Base-by-base conservation (phyloP, 164 flowering plant species). In the Vitis labrusca region DNA sequence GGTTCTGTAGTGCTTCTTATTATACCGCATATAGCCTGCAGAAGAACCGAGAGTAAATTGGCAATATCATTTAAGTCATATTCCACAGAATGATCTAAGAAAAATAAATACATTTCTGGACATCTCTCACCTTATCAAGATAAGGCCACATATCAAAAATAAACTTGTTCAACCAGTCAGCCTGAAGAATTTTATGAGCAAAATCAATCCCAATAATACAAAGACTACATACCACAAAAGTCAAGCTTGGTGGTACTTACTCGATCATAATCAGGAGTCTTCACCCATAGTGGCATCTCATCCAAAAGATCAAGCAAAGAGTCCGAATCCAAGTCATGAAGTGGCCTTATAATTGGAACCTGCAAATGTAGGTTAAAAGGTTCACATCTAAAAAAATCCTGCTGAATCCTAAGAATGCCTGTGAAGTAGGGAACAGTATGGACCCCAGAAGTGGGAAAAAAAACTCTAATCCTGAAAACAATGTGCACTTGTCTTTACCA, bases 111-210 rank as follows among this genome's bases (percentile, higher is more conserved):
- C 14, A 5, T 47, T 15, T 15, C 16, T 10, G 3, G n/a, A 2
- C 15, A 14, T 53, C 7, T 12, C 5, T 23, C 72, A 86, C 93
- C 93, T 85, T 89, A 72, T 89, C 87, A 16, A 89, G 78, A 72
- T 77, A 85, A 60, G 94, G 93, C 96, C 92, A 91, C 84, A 86
- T 86, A 44, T 81, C 60, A n/a, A 30, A 59, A 10, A 89, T 0
- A 58, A 82, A 80, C 68, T 80, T 83, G 82, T 89, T 92, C 63
- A 88, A 68, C 97, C 94, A 91, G 50, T 88, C 93, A 55, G 86
- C 84, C 97, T 91, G 84, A 76, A 79, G 4, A 53, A 60, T 6
- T 12, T 9, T 15, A 50, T 5, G 17, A 54, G 3, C 5, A 8
- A 67, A 50, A 9, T 9, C 59, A 61, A 44, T 56, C 37, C 50